Base-by-base conservation (phyloP, 805 yeast genomes). In the Clavispora carvajalis region DNA sequence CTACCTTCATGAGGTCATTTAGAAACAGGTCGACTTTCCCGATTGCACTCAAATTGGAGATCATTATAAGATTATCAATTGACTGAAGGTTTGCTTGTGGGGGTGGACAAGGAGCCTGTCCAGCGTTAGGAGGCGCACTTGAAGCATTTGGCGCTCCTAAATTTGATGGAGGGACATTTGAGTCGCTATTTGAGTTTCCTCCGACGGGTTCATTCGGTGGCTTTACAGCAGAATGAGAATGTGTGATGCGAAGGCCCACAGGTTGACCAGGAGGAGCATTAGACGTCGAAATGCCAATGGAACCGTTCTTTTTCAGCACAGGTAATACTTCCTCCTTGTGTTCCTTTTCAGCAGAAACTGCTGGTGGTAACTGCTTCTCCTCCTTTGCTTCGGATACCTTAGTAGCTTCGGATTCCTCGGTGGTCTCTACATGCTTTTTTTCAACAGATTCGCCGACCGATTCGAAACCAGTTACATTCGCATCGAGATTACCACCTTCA, bases 31-130 rank as follows among this genome's bases (percentile, higher is more conserved):
- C 95, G 4, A 72, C 69, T 30, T 83, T 74, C 0, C 97, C 97
- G 62, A 91, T 80, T 1, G 83, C 71, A 54, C 90, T 90, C 54
- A 91, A 72, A 51, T 88, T 85, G 4, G 85, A 79, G 50, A 91
- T 88, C 85, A 91, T 87, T 46, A 83, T 77, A 31, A 83, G 82
- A 53, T 85, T 83, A 37, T 79, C 85, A 1, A 79, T 76, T 4
- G 83, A 68, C 47, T 71, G 76, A 69, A 74, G 71, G 35, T 69
- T 61, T n/a, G 53, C 44, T 5, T 52, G 43, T 2, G 53, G 40
- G 0, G 51, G 48, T 4, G 53, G 39, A 1, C 48, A 46, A 7
- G 49, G 47, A 1, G n/a, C n/a, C n/a, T n/a, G n/a, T n/a, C n/a
- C n/a, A n/a, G n/a, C n/a, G n/a, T n/a, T n/a, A n/a, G n/a, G n/a